Evolutionary conservation across 352 stramenopile species (phyloP).

Genomic region (Phytophthora colocasiae): DNA sequence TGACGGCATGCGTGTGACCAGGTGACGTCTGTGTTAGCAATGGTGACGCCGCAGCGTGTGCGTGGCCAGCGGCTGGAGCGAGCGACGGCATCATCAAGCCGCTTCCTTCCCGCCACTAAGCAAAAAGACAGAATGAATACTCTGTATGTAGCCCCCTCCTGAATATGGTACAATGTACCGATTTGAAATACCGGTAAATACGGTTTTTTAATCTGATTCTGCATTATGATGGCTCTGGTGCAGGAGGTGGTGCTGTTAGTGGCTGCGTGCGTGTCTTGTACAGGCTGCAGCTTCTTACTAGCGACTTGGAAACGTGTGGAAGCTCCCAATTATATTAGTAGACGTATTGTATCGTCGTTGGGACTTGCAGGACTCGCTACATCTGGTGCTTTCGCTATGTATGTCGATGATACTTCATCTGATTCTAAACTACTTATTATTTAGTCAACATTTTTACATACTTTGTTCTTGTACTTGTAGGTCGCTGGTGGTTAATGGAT

Average conservation of each 20-base stretch:
- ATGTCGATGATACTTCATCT: slow-evolving; percentile 10
- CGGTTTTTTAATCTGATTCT: too few relatives aligned
- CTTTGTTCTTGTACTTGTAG: slow-evolving; percentile 26
- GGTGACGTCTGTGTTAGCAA: slow-evolving; percentile 7
- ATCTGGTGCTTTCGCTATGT: slow-evolving; percentile 71
- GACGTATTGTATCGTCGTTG: slow-evolving; percentile 75
- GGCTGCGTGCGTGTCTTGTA: slow-evolving; percentile 64
- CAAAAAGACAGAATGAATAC: slow-evolving; percentile 40
- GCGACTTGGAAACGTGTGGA: slow-evolving; percentile 74
- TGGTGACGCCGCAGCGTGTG: slow-evolving; percentile 8
- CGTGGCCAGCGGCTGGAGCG: slow-evolving; percentile 15
- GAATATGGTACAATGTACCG: neutral
- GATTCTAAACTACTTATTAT: slow-evolving; percentile 3
- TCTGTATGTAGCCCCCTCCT: neutral
- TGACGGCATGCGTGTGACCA: slow-evolving; percentile 7
- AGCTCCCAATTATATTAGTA: slow-evolving; percentile 72
- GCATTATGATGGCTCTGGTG: slow-evolving; percentile 32
- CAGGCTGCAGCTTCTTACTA: slow-evolving; percentile 76
- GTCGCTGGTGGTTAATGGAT: slow-evolving; percentile 66
- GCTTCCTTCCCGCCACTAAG: slow-evolving; percentile 10
- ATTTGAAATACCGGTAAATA: too few relatives aligned
- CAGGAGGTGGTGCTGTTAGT: slow-evolving; percentile 62
- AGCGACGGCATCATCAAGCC: slow-evolving; percentile 29
- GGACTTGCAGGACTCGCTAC: slow-evolving; percentile 67
- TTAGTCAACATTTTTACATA: neutral